Base-by-base conservation (phyloP, 2,329 filamentous ascomycete species). In the Apiospora marii region DNA sequence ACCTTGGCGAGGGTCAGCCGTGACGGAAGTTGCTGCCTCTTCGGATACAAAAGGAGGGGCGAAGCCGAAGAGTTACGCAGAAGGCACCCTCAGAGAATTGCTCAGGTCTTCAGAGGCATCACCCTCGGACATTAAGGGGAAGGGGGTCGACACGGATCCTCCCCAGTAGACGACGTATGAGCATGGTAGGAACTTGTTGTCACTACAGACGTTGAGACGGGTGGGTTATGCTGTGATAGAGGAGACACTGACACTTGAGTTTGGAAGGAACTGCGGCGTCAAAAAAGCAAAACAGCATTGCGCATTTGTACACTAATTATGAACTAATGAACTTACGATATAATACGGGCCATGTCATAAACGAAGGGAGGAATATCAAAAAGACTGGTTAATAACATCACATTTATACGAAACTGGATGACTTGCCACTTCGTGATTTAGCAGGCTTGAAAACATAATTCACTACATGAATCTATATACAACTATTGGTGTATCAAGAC, bases 1-100 rank as follows among this genome's bases (percentile, higher is more conserved):
- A 8, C 84, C 83, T 0, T 88, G 86, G 86, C 82, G 78, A 44
- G 76, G 71, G n/a, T 69, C 44, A n/a, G 68, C 64, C 24, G 48
- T 51, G 70, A 74, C 44, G 13, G 71, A 74, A 58, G 74, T 76
- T 41, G 72, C 75, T 41, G 73, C 75, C 3, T 71, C 73, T 5
- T 70, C 77, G 22, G 72, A 75, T 70, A 72, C 74, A 53, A 72
- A 78, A 74, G 71, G 76, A 73, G 71, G 77, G 71, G 69, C 70
- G 51, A 76, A 79, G 76, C 76, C 80, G 61, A 77, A 80, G 70
- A 84, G 86, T 73, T 85, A 88, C 76, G 89, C 89, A 0, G 89
- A 90, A 78, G 88, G 88, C 1, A 90, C 86, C 71, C 81, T 91
- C 30, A 83, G 88, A 71, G 85, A 88, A 58, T 78, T 91, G 24